Base-by-base conservation (phyloP, 139 green algal species). In the Spirogloea muscicola region DNA sequence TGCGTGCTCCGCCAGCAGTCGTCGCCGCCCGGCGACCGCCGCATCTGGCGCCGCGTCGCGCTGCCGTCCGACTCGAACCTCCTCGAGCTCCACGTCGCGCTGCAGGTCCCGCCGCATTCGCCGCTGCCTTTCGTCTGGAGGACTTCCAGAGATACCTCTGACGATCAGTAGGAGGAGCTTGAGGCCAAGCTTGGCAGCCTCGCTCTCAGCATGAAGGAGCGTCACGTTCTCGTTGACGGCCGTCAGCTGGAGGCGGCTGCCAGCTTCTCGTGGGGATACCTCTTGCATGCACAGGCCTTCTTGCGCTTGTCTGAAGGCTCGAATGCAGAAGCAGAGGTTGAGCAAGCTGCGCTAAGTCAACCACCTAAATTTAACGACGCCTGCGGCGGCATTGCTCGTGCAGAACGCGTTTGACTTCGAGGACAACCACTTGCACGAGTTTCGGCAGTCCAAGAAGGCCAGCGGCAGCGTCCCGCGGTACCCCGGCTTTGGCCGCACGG, bases 321-420 rank as follows among this genome's bases (percentile, higher is more conserved):
- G n/a, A n/a, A n/a, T n/a, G n/a, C n/a, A n/a, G n/a, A n/a, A n/a
- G n/a, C n/a, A n/a, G n/a, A n/a, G n/a, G n/a, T n/a, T n/a, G n/a
- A n/a, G n/a, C n/a, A n/a, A n/a, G n/a, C n/a, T n/a, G n/a, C n/a
- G n/a, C n/a, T n/a, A n/a, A n/a, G n/a, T n/a, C n/a, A n/a, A n/a
- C n/a, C n/a, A n/a, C n/a, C n/a, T n/a, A n/a, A n/a, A n/a, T n/a
- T n/a, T n/a, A n/a, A n/a, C n/a, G n/a, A n/a, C n/a, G n/a, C n/a
- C n/a, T n/a, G n/a, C n/a, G n/a, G n/a, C 52, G 1, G 55, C n/a
- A 63, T 33, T 1, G 2, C n/a, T 63, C 41, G 69, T 75, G 10
- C 58, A 79, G 70, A 79, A 79, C 51, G 58, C 70, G 38, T 79
- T 79, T 31, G 70, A 79, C 41, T 79, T 59, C 60, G 70, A 79